Evolutionary conservation across 148 eudicot species (phyloP).

Genomic region (Nepenthes mirabilis): DNA sequence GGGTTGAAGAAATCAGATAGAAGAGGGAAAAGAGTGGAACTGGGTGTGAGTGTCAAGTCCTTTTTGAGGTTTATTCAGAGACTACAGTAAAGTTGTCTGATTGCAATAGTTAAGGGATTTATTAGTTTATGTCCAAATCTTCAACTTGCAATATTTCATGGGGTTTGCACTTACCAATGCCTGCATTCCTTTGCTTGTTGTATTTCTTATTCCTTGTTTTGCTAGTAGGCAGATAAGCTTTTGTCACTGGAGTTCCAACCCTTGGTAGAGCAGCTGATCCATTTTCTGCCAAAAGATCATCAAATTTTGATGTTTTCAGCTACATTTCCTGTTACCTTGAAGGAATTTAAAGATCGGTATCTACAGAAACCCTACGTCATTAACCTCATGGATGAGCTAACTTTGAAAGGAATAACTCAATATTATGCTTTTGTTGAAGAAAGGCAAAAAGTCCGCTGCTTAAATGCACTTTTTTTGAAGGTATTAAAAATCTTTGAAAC

Average conservation of each 20-base stretch:
- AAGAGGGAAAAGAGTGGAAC: too few relatives aligned
- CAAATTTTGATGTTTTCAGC: conserved; percentile 66
- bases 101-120: too few relatives aligned
- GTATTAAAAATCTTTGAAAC: background rate
- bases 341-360: conserved; percentile 45
- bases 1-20: too few relatives aligned
- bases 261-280: conserved; percentile 44
- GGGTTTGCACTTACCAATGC: background rate
- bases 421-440: conserved; percentile 72
- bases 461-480: conserved; percentile 13
- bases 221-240: conserved; percentile 61
- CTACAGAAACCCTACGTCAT: conserved; percentile 40
- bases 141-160: too few relatives aligned
- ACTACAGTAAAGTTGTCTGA: too few relatives aligned
- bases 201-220: background rate
- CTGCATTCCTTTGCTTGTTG: too few relatives aligned
- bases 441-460: conserved; percentile 54
- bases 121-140: too few relatives aligned
- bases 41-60: too few relatives aligned
- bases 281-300: conserved; percentile 32
- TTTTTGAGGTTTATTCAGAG: too few relatives aligned
- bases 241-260: conserved; percentile 66
- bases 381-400: conserved; percentile 73
- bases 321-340: conserved; percentile 55
- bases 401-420: conserved; percentile 59